Base-by-base conservation (phyloP, 2,329 filamentous ascomycete genomes). In the Xylariales sp. region DNA sequence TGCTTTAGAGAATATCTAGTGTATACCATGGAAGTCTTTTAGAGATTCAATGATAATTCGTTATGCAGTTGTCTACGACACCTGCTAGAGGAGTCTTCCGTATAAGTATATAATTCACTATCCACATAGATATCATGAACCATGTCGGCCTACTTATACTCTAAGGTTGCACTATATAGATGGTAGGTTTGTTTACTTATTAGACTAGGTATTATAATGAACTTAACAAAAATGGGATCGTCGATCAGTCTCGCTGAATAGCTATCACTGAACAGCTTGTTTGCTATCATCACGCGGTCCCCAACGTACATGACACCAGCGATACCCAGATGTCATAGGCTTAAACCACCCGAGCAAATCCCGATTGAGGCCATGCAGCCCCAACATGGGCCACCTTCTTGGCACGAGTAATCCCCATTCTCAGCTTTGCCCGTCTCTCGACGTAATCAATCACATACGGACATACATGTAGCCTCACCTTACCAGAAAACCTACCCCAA, bases 241-340 rank as follows among this genome's bases (percentile, higher is more conserved):
- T 55, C 55, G 55, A 72, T 68, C 62, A 62, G 60, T 30, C 62
- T 50, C n/a, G 68, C 69, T 9, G 54, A 55, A 61, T 49, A 48
- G 16, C 54, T 41, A 23, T 50, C n/a, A 69, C 69, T 9, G 54
- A 55, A 61, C 46, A 48, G 16, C 54, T 41, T 41, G 39, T 41
- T 12, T 41, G 39, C 66, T 58, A 34, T 49, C 61, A 69, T 76
- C 74, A 76, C 74, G 67, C 75, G 73, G 73, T 73, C 72, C 62
- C 72, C 12, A 12, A 41, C 10, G 39, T 72, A 74, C 69, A 75
- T 71, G 43, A 71, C 55, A 52, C 54, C 66, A 49, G 69, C 69
- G 50, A 50, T 64, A 60, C 62, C 58, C 46, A 39, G 4, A 41
- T 65, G 62, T 68, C 62, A 74, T 74, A 74, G 74, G 74, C 68